These are phyloP conservation scores for Fennellomyces sp. DNA, from an alignment of 371 early-diverging fungal species.

Conservation along the genomic window DNA sequence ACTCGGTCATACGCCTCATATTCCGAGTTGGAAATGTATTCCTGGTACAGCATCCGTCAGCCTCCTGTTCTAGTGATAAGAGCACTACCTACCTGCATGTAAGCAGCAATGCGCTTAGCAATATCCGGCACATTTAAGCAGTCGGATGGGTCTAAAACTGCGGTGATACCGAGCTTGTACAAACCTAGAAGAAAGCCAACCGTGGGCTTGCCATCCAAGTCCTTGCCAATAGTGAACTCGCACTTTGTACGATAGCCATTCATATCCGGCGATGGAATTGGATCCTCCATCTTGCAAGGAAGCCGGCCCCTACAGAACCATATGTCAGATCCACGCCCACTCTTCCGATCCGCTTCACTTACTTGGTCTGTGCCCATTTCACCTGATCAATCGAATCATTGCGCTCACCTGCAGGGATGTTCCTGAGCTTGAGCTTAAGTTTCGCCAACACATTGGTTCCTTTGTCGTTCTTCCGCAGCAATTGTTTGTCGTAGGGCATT, in stretches of 20 bases:
- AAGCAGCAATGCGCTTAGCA: constrained; percentile 58
- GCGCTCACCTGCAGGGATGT: constrained; percentile 12
- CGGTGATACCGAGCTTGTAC: constrained; percentile 62
- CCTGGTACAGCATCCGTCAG: constrained; percentile 13
- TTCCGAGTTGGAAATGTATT: constrained; percentile 48
- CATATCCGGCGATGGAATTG: constrained; percentile 66
- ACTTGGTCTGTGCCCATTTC: constrained; percentile 26
- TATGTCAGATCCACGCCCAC: not conserved
- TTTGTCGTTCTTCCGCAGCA: constrained; percentile 34
- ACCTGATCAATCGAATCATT: constrained; percentile 24
- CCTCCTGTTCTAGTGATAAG: not conserved
- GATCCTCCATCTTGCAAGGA: constrained; percentile 37
- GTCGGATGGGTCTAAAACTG: constrained; percentile 54
- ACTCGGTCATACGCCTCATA: constrained; percentile 63
- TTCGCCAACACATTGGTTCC: constrained; percentile 23
- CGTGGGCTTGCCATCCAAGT: constrained; percentile 54
- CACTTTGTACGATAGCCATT: constrained; percentile 81
- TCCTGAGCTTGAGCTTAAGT: constrained; percentile 30
- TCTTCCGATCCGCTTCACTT: not conserved
- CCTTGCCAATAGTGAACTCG: constrained; percentile 78
- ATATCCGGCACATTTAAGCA: constrained; percentile 58
- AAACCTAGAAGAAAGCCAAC: constrained; percentile 79
- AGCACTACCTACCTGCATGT: constrained; percentile 42
- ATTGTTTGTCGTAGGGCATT: constrained; percentile 43
- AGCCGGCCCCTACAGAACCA: not conserved